phyloP scores from a whole-genome alignment of 78 protist genomes.

The Dictyostelium brefeldianum region DNA sequence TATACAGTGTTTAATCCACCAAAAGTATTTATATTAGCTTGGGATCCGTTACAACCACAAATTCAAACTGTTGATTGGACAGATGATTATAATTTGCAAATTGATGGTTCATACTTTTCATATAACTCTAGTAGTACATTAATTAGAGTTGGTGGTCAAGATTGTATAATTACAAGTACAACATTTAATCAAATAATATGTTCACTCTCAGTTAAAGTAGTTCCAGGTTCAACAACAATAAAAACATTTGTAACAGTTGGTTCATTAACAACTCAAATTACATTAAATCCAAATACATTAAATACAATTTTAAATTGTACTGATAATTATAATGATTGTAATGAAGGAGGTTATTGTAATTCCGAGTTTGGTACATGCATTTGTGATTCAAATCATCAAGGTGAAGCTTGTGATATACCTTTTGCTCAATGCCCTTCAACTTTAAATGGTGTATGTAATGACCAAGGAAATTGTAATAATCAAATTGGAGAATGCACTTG shows the following conservation, averaged over 20 bases:
- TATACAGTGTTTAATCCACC: too few species aligned
- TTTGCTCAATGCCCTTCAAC: not conserved
- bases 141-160: not conserved
- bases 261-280: slow-evolving; percentile 1
- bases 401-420: not conserved
- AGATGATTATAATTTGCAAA: not conserved
- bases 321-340: not conserved
- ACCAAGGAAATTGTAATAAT: not conserved
- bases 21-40: too few species aligned
- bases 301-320: not conserved
- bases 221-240: not conserved
- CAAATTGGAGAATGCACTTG: not conserved
- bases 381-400: not conserved
- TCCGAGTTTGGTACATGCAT: not conserved
- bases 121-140: not conserved
- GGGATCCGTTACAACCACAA: too few species aligned
- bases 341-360: not conserved
- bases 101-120: not conserved
- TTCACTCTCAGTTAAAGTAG: not conserved
- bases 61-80: too few species aligned
- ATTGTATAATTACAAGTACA: not conserved
- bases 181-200: not conserved
- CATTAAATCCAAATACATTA: not conserved
- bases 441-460: not conserved
- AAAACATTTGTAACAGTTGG: not conserved